These are phyloP conservation scores for Exophiala sp. DNA, from an alignment of 2,329 filamentous ascomycete genomes.

Conservation along the genomic window DNA sequence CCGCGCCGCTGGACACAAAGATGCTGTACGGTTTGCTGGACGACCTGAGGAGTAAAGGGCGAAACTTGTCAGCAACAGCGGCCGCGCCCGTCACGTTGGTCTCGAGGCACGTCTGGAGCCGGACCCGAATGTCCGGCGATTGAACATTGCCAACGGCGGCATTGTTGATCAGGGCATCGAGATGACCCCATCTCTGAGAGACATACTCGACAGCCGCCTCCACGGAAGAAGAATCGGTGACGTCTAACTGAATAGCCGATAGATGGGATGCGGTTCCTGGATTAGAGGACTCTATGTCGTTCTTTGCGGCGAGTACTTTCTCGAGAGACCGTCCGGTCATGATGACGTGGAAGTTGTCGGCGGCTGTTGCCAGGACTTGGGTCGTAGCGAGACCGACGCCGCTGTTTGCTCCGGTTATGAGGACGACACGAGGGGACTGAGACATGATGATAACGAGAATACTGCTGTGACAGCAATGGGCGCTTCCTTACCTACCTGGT, in stretches of 20 bases:
- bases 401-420: not conserved
- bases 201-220: slow-evolving; percentile 56
- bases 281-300: not conserved
- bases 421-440: not conserved
- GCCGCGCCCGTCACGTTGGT: slow-evolving; percentile 38
- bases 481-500: too few relatives aligned
- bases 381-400: not conserved
- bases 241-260: slow-evolving; percentile 40
- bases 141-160: slow-evolving; percentile 11
- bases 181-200: slow-evolving; percentile 49
- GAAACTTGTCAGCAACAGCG: slow-evolving; percentile 33
- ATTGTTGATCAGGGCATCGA: slow-evolving; percentile 31
- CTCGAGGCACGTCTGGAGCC: slow-evolving; percentile 30
- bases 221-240: slow-evolving; percentile 48
- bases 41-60: slow-evolving; percentile 35
- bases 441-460: not conserved
- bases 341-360: not conserved
- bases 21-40: slow-evolving; percentile 31
- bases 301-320: not conserved
- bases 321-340: not conserved
- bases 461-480: too few relatives aligned
- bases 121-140: slow-evolving; percentile 10
- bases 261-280: not conserved
- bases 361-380: not conserved
- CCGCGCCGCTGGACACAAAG: slow-evolving; percentile 36